Conservation (phyloP, 1,139 yeast genomes). For the Spencermartinsiella ligniputridi region DNA sequence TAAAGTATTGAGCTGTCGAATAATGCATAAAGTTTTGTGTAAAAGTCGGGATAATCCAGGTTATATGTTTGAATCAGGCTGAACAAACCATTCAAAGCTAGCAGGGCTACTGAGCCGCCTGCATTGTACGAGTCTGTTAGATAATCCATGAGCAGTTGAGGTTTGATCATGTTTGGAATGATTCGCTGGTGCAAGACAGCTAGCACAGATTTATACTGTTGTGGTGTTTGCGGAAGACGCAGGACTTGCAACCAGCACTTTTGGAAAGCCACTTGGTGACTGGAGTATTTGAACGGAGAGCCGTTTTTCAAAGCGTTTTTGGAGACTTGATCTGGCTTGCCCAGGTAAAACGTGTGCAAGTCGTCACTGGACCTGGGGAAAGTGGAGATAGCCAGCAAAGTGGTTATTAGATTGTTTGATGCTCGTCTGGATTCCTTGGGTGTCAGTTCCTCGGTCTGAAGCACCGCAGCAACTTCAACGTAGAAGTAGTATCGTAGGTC, state of each 20-base stretch:
- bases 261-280: slow-evolving; percentile 66
- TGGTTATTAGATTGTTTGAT: slow-evolving; percentile 11
- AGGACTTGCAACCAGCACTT: slow-evolving; percentile 59
- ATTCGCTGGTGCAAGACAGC: slow-evolving; percentile 75
- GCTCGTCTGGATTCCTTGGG: slow-evolving; percentile 3
- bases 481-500: slow-evolving; percentile 32
- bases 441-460: slow-evolving; percentile 9
- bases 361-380: slow-evolving; percentile 22
- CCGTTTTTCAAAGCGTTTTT: slow-evolving; percentile 52
- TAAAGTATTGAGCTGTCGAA: slow-evolving; percentile 69
- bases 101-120: slow-evolving; percentile 66
- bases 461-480: slow-evolving; percentile 18
- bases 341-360: slow-evolving; percentile 30
- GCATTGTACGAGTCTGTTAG: slow-evolving; percentile 77
- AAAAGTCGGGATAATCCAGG: slow-evolving; percentile 90
- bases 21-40: slow-evolving; percentile 72
- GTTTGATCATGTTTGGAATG: slow-evolving; percentile 75
- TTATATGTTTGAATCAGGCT: slow-evolving; percentile 78
- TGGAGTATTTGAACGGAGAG: slow-evolving; percentile 41
- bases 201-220: slow-evolving; percentile 67
- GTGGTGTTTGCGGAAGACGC: slow-evolving; percentile 41
- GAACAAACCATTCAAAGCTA: slow-evolving; percentile 84
- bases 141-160: slow-evolving; percentile 87
- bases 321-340: slow-evolving; percentile 38
- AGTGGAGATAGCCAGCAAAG: slow-evolving; percentile 11